A percentile compares a stretch with the other conserved stretches of the same genome.
phyloP scores from a whole-genome alignment of 495 filamentous ascomycete species.

The Podospora fimiseda region DNA sequence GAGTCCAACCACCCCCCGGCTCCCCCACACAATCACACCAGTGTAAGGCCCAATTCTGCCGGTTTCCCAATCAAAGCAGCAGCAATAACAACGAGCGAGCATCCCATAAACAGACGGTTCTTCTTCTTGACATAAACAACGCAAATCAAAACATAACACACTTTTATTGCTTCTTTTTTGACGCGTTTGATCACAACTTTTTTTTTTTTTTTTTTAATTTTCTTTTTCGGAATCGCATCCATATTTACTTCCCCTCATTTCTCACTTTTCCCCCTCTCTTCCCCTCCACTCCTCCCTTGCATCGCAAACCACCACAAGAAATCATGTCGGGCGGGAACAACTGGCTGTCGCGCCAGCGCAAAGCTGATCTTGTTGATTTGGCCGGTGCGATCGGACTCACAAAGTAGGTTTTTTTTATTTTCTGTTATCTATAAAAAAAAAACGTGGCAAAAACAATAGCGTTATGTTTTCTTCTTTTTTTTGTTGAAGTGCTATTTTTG shows the following conservation, averaged over 20 bases:
- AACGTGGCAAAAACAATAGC: constrained; percentile 1
- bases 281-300: not conserved
- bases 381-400: constrained; percentile 65
- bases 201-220: too few species aligned
- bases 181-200: too few species aligned
- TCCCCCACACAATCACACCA: not conserved
- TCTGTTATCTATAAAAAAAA: not conserved
- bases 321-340: constrained; percentile 45
- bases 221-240: constrained; percentile 25
- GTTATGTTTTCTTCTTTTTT: not conserved
- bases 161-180: too few species aligned
- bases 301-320: not conserved
- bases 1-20: not conserved
- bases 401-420: constrained; percentile 50
- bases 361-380: constrained; percentile 70
- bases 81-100: not conserved
- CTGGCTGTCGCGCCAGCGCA: constrained; percentile 80
- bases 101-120: too few species aligned
- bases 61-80: not conserved
- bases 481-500: not conserved
- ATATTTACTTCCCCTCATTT: constrained; percentile 21
- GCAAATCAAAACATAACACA: constrained; percentile 3
- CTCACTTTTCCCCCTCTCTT: not conserved
- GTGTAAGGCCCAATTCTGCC: constrained; percentile 2
- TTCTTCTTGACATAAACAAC: constrained; percentile 23